Evolutionary conservation across 1,284 basidiomycete genomes (phyloP).

Genomic region (Ustilago tritici): DNA sequence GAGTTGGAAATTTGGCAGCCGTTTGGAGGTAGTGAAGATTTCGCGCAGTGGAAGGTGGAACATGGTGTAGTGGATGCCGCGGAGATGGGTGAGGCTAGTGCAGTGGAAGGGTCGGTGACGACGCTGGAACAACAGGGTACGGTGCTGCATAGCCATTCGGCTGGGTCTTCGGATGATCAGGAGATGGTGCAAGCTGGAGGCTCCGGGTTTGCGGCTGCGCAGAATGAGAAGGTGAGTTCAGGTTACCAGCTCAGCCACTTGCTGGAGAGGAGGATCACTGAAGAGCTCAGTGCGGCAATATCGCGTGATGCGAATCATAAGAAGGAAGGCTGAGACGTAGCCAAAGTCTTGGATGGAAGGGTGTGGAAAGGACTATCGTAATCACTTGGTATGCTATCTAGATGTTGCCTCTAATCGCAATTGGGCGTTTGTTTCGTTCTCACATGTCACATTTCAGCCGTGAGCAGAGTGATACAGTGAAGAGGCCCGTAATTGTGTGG

Average conservation of each 20-base stretch:
- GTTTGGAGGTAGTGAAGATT: conserved; percentile 45
- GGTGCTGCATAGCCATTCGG: conserved; percentile 10
- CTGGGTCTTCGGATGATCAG: conserved; percentile 15
- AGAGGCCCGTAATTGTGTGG: neutral
- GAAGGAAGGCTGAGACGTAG: conserved; percentile 9
- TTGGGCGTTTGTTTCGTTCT: neutral
- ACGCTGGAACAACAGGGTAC: conserved; percentile 1
- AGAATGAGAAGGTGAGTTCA: conserved; percentile 5
- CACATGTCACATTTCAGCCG: neutral
- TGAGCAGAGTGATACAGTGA: neutral
- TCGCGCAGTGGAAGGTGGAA: conserved; percentile 37
- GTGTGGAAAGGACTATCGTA: neutral
- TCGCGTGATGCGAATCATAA: neutral
- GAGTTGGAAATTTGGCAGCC: conserved; percentile 47
- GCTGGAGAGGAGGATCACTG: conserved; percentile 37
- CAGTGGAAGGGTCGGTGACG: neutral
- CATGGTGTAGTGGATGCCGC: conserved; percentile 30
- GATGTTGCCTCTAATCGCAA: neutral
- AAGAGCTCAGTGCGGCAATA: conserved; percentile 21
- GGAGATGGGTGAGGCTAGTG: conserved; percentile 11
- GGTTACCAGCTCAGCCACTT: conserved; percentile 24
- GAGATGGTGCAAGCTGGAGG: neutral
- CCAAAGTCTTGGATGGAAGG: neutral
- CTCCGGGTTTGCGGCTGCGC: neutral
- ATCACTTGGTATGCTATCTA: neutral